phyloP scores from a whole-genome alignment of 2,329 filamentous ascomycete genomes.

The Ceratocystiopsis brevicomis region DNA sequence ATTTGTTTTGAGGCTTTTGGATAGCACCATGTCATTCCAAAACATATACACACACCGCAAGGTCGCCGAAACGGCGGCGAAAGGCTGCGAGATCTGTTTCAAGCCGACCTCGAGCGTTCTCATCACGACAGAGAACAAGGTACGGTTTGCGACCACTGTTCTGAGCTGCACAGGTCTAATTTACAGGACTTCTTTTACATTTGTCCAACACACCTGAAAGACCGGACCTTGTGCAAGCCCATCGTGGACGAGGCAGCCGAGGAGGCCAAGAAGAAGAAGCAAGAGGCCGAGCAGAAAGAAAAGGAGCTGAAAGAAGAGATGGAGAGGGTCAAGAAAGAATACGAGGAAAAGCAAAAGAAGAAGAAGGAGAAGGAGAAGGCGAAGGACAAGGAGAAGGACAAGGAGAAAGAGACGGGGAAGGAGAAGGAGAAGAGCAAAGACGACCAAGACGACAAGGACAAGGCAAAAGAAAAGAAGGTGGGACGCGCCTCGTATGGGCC shows the following conservation, averaged over 20 bases:
- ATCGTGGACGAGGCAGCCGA: slow-evolving; percentile 49
- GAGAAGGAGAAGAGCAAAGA: slow-evolving; percentile 24
- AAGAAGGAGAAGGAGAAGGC: slow-evolving; percentile 50
- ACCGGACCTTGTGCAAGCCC: slow-evolving; percentile 60
- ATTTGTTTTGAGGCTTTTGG: too few species aligned
- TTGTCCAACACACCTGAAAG: slow-evolving; percentile 66
- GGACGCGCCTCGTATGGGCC: too few species aligned
- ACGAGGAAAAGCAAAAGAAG: slow-evolving; percentile 51
- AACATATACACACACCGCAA: slow-evolving; percentile 75
- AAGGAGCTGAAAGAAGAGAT: slow-evolving; percentile 46
- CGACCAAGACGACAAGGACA: slow-evolving; percentile 15
- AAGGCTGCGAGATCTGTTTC: slow-evolving; percentile 79
- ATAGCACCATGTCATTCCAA: slow-evolving; percentile 32
- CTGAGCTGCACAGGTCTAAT: too few species aligned
- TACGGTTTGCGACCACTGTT: slow-evolving; percentile 16
- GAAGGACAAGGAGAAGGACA: slow-evolving; percentile 31
- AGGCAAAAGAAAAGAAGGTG: slow-evolving; percentile 16
- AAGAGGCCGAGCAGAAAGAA: slow-evolving; percentile 42
- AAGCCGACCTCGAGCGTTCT: slow-evolving; percentile 75
- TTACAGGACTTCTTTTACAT: slow-evolving; percentile 73
- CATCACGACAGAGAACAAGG: slow-evolving; percentile 78
- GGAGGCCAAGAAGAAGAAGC: slow-evolving; percentile 43
- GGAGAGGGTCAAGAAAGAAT: slow-evolving; percentile 52
- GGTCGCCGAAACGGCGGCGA: slow-evolving; percentile 68
- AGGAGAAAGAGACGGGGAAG: slow-evolving; percentile 25